phyloP scores from a whole-genome alignment of 805 yeast genomes.

The Lachancea mirantina region DNA sequence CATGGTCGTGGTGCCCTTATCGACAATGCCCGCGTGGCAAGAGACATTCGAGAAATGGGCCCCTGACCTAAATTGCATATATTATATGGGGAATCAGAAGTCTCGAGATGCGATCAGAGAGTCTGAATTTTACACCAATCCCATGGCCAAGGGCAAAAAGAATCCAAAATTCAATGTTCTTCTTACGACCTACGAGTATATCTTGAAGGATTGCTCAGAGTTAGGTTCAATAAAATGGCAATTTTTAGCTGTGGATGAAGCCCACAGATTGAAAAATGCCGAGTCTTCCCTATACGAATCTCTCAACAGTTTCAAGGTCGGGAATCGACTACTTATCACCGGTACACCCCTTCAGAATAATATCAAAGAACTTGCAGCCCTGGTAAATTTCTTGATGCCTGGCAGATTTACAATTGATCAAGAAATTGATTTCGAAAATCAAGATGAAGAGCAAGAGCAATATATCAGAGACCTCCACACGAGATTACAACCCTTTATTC shows the following conservation, averaged over 20 bases:
- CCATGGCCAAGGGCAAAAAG: constrained; percentile 36
- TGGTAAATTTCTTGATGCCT: constrained; percentile 93
- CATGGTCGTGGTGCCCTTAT: constrained; percentile 88
- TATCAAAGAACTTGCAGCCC: constrained; percentile 89
- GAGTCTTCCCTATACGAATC: constrained; percentile 91
- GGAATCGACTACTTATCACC: constrained; percentile 82
- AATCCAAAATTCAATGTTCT: constrained; percentile 88
- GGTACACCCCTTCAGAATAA: constrained; percentile 98
- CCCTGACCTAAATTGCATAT: constrained; percentile 88
- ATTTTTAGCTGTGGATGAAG: constrained; percentile 96
- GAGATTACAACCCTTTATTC: constrained; percentile 82
- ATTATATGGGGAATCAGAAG: constrained; percentile 85
- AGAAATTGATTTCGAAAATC: constrained; percentile 90
- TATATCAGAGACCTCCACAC: constrained; percentile 81
- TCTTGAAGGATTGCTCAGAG: constrained; percentile 77
- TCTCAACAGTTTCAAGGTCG: constrained; percentile 69
- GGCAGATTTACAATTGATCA: constrained; percentile 85
- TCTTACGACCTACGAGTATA: constrained; percentile 92
- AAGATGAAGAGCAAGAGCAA: constrained; percentile 77
- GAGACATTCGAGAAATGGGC: constrained; percentile 98
- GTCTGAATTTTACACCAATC: constrained; percentile 69
- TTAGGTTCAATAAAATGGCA: constrained; percentile 89
- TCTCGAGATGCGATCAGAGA: constrained; percentile 79
- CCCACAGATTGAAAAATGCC: constrained; percentile 91
- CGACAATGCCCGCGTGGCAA: constrained; percentile 98